These are phyloP conservation scores for Ustilago lituana DNA, from an alignment of 1,284 basidiomycete species.

Conservation along the genomic window DNA sequence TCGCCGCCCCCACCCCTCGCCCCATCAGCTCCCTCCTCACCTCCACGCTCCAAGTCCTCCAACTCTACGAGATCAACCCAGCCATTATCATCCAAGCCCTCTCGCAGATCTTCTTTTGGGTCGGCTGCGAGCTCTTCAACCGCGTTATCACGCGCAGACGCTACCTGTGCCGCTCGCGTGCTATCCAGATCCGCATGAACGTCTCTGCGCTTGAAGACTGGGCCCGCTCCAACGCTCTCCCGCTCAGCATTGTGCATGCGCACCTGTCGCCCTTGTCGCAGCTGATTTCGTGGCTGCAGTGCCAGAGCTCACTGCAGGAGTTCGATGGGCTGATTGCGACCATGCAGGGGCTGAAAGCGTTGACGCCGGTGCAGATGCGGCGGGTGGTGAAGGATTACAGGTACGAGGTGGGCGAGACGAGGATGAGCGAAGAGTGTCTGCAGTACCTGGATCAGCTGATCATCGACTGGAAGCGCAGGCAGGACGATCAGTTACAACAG, in stretches of 20 bases:
- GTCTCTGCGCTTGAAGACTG: slow-evolving; percentile 88
- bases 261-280: slow-evolving; percentile 88
- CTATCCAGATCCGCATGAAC: slow-evolving; percentile 90
- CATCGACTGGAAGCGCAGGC: slow-evolving; percentile 87
- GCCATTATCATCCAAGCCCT: slow-evolving; percentile 87
- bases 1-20: slow-evolving; percentile 69
- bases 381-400: slow-evolving; percentile 91
- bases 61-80: slow-evolving; percentile 90
- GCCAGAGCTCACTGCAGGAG: slow-evolving; percentile 72
- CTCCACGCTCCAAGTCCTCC: slow-evolving; percentile 84
- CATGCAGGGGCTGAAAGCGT: slow-evolving; percentile 82
- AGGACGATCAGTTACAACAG: slow-evolving; percentile 38
- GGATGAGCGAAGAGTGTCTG: slow-evolving; percentile 91
- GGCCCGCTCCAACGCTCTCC: slow-evolving; percentile 82
- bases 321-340: slow-evolving; percentile 88
- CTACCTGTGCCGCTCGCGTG: slow-evolving; percentile 88
- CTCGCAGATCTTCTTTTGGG: slow-evolving; percentile 94
- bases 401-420: slow-evolving; percentile 89
- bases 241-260: slow-evolving; percentile 76
- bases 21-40: slow-evolving; percentile 84
- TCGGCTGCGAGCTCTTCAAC: slow-evolving; percentile 87
- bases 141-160: slow-evolving; percentile 94
- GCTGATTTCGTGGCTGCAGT: slow-evolving; percentile 86
- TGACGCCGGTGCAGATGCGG: slow-evolving; percentile 95
- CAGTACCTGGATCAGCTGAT: slow-evolving; percentile 93